These are phyloP conservation scores for Fusarium nurragi DNA, from an alignment of 2,329 filamentous ascomycete species.

Conservation along the genomic window DNA sequence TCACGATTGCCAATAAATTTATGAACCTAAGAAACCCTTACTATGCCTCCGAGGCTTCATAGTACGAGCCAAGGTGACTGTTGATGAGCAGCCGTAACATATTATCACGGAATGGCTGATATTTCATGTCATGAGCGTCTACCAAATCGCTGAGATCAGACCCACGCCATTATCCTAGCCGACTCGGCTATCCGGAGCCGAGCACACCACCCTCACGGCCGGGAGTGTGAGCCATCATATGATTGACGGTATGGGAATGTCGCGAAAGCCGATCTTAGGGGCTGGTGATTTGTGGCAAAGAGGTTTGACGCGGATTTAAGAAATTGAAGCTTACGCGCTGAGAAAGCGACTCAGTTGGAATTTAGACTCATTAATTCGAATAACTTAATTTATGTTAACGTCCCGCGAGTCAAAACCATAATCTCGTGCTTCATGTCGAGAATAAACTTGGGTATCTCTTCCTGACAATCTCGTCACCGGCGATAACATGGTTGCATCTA, in stretches of 20 bases:
- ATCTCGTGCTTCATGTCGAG: neutral
- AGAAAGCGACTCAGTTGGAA: neutral
- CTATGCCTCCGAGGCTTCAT: neutral
- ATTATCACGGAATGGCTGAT: neutral
- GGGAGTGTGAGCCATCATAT: neutral
- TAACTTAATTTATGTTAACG: neutral
- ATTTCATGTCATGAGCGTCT: neutral
- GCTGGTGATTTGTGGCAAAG: neutral
- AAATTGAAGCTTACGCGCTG: conserved; percentile 2
- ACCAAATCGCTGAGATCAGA: conserved; percentile 8
- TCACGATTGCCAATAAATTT: neutral
- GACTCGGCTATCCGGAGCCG: conserved; percentile 25
- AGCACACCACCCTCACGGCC: conserved; percentile 21
- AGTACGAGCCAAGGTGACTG: neutral
- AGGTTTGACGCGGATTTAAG: neutral
- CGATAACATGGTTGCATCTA: neutral
- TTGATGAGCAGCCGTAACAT: neutral
- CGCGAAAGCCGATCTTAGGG: conserved; percentile 4
- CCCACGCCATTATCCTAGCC: neutral
- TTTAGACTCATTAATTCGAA: neutral
- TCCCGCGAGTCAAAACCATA: neutral
- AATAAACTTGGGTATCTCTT: neutral
- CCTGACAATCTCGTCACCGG: neutral
- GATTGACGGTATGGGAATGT: conserved; percentile 16
- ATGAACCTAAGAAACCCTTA: neutral